Evolutionary conservation across 495 filamentous ascomycete genomes (phyloP).

Genomic region (Aspergillus diversus): DNA sequence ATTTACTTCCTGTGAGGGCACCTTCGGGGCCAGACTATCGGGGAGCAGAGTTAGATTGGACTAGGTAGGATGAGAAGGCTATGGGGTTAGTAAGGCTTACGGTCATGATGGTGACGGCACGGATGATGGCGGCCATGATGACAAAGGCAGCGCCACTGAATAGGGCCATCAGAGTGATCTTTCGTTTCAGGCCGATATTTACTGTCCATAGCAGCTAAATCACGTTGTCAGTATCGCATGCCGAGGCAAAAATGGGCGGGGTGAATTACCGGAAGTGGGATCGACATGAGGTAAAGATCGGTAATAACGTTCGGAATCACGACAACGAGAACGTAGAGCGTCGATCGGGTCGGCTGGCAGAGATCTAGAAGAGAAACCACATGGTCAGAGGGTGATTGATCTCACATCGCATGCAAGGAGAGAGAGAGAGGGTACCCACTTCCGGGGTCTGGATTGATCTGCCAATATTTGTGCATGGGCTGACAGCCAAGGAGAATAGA

Average conservation of each 20-base stretch:
- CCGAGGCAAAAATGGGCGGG: background rate
- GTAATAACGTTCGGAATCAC: slow-evolving; percentile 54
- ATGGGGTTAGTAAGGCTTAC: slow-evolving; percentile 30
- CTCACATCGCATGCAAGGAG: background rate
- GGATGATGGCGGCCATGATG: slow-evolving; percentile 58
- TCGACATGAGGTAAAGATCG: slow-evolving; percentile 55
- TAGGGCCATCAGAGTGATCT: slow-evolving; percentile 51
- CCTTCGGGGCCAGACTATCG: slow-evolving; percentile 32
- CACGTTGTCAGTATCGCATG: background rate
- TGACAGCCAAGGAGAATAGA: slow-evolving; percentile 57
- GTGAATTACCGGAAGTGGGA: slow-evolving; percentile 47
- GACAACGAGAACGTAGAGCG: slow-evolving; percentile 34
- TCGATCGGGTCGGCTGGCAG: slow-evolving; percentile 43
- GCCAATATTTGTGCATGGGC: slow-evolving; percentile 59
- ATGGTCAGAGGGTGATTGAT: slow-evolving; percentile 19
- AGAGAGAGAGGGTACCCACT: slow-evolving; percentile 35
- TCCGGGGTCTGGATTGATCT: slow-evolving; percentile 62
- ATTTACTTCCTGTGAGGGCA: slow-evolving; percentile 50
- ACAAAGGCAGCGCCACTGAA: slow-evolving; percentile 61
- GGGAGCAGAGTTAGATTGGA: slow-evolving; percentile 6
- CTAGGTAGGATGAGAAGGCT: background rate
- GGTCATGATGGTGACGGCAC: slow-evolving; percentile 53
- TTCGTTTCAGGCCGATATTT: slow-evolving; percentile 46
- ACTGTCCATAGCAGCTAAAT: slow-evolving; percentile 49
- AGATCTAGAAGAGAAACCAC: slow-evolving; percentile 23